phyloP scores from a whole-genome alignment of 208 protist species.

The Leptomonas seymouri region DNA sequence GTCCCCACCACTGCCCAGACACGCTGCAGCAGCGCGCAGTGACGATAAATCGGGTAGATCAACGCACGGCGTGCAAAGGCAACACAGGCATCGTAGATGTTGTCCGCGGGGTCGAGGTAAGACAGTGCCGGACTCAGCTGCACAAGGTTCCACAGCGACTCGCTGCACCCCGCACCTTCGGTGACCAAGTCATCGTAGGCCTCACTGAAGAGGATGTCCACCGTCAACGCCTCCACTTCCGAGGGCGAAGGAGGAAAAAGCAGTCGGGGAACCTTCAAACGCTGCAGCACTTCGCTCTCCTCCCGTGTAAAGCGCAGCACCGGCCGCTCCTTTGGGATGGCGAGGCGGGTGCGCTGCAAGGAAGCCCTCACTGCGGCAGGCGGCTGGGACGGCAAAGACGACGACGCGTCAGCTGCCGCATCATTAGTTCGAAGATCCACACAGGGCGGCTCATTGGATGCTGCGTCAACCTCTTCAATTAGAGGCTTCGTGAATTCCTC shows the following conservation, averaged over 20 bases:
- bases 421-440: slow-evolving; percentile 1
- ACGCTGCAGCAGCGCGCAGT: slow-evolving; percentile 76
- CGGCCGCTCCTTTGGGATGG: slow-evolving; percentile 55
- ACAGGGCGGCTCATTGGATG: background rate
- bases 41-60: slow-evolving; percentile 86
- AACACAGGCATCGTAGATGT: slow-evolving; percentile 77
- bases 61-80: slow-evolving; percentile 79
- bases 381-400: background rate
- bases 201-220: slow-evolving; percentile 85
- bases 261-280: slow-evolving; percentile 47
- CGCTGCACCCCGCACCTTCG: slow-evolving; percentile 82
- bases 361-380: background rate
- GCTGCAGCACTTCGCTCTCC: slow-evolving; percentile 54
- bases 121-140: slow-evolving; percentile 83
- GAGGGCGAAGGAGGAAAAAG: slow-evolving; percentile 55
- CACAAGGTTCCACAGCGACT: slow-evolving; percentile 90
- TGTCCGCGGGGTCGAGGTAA: slow-evolving; percentile 80
- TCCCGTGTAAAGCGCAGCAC: slow-evolving; percentile 51
- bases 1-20: slow-evolving; percentile 72
- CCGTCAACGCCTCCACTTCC: slow-evolving; percentile 67
- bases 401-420: background rate
- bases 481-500: slow-evolving; percentile 69
- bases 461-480: slow-evolving; percentile 51
- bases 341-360: slow-evolving; percentile 38
- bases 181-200: slow-evolving; percentile 91